phyloP scores from a whole-genome alignment of 2,329 filamentous ascomycete species.

The Ambrosiella cleistominuta region DNA sequence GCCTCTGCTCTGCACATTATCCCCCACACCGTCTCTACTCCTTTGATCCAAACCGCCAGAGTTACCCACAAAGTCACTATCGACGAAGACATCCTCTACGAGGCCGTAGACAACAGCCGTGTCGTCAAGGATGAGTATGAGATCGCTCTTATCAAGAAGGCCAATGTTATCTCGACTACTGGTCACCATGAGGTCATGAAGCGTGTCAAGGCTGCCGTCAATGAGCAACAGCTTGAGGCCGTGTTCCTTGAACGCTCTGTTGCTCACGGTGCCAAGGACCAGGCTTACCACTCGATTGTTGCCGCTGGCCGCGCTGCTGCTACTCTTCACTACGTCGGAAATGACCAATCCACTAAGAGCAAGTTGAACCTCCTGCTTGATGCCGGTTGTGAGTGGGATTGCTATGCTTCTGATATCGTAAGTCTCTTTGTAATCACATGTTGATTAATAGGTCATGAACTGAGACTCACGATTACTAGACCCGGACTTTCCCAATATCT shows the following conservation, averaged over 20 bases:
- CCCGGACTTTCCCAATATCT: constrained; percentile 68
- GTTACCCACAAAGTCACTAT: constrained; percentile 40
- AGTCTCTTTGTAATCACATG: constrained; percentile 16
- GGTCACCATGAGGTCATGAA: constrained; percentile 48
- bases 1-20: constrained; percentile 53
- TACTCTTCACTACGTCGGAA: constrained; percentile 75
- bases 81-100: constrained; percentile 37
- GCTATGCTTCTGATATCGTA: constrained; percentile 53
- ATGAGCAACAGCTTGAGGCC: constrained; percentile 71
- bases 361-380: constrained; percentile 73
- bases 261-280: constrained; percentile 56
- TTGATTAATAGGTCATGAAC: not conserved
- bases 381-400: constrained; percentile 59
- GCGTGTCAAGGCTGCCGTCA: constrained; percentile 44
- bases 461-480: constrained; percentile 29
- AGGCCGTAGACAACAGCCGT: constrained; percentile 49
- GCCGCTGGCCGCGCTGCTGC: constrained; percentile 65
- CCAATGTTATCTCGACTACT: constrained; percentile 50
- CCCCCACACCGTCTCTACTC: constrained; percentile 54
- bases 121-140: constrained; percentile 62
- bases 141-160: constrained; percentile 53
- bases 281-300: constrained; percentile 77
- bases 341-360: constrained; percentile 48
- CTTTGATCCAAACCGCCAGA: constrained; percentile 55
- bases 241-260: constrained; percentile 63